Conservation (phyloP, 208 protist genomes). For the Leptomonas pyrrhocoris region DNA sequence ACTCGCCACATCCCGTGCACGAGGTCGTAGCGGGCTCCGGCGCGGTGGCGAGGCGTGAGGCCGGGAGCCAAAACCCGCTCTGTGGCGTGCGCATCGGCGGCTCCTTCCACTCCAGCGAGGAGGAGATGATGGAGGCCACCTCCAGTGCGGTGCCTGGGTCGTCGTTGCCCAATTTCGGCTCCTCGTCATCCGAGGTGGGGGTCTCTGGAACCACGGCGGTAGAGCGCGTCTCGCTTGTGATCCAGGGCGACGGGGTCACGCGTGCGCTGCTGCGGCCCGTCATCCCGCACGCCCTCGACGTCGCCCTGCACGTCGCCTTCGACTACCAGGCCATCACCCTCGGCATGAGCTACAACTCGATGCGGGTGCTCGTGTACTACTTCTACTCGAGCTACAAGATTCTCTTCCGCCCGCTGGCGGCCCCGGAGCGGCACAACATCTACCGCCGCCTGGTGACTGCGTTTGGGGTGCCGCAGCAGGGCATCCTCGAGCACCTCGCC, state of each 20-base stretch:
- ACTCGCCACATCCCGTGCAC: background rate
- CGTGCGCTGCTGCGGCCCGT: constrained; percentile 4
- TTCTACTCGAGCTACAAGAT: constrained; percentile 78
- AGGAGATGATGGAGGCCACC: background rate
- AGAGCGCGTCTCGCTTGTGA: background rate
- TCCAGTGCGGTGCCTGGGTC: background rate
- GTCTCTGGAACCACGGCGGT: background rate
- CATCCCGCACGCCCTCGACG: constrained; percentile 12
- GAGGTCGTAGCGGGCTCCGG: background rate
- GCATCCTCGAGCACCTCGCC: constrained; percentile 72
- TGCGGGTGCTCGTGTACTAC: constrained; percentile 76
- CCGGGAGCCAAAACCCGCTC: background rate
- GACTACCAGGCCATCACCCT: constrained; percentile 62
- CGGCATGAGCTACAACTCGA: constrained; percentile 72
- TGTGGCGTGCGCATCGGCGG: background rate
- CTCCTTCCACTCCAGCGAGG: constrained; percentile 3
- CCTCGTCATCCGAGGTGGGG: background rate
- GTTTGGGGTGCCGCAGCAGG: constrained; percentile 70
- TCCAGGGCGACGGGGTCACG: constrained; percentile 19
- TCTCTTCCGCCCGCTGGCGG: constrained; percentile 73
- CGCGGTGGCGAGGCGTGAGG: background rate
- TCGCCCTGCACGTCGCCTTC: constrained; percentile 36
- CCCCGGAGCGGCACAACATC: constrained; percentile 72
- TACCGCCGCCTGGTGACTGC: constrained; percentile 62
- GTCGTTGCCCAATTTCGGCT: background rate